These are phyloP conservation scores for Phaseolus lunatus DNA, from an alignment of 306 rosid species.

Conservation along the genomic window DNA sequence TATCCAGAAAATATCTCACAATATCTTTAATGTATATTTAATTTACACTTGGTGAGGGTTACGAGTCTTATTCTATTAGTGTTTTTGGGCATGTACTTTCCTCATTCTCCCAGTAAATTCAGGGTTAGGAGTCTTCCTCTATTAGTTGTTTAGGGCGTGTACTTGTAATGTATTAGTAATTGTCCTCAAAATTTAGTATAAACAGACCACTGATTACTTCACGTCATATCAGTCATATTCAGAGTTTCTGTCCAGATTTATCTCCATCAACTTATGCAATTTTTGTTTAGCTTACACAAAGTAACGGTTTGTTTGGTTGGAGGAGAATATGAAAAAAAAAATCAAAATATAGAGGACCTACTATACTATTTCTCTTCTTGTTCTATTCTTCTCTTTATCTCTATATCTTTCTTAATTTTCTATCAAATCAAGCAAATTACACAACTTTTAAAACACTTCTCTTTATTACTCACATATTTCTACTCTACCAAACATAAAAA, in stretches of 20 bases:
- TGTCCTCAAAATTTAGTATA: neutral
- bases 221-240: neutral
- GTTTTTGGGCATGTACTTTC: neutral
- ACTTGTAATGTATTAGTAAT: neutral
- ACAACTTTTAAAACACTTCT: too few species aligned
- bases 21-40: neutral
- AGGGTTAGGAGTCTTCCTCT: slow-evolving; percentile 14
- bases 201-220: neutral
- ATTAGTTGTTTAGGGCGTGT: slow-evolving; percentile 4
- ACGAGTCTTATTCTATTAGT: neutral
- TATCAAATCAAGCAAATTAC: too few species aligned
- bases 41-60: neutral
- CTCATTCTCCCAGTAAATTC: neutral
- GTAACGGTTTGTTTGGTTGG: neutral
- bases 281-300: neutral
- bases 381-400: too few species aligned
- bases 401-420: too few species aligned
- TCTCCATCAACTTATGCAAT: slow-evolving; percentile 15
- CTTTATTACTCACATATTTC: too few species aligned
- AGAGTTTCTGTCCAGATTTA: slow-evolving; percentile 12
- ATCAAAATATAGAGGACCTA: too few species aligned
- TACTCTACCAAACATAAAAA: too few species aligned
- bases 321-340: too few species aligned
- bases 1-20: neutral
- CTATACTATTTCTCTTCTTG: too few species aligned